Conservation (phyloP, 192 early-diverging fungal genomes). For the Fimicolochytrium jonesii region DNA sequence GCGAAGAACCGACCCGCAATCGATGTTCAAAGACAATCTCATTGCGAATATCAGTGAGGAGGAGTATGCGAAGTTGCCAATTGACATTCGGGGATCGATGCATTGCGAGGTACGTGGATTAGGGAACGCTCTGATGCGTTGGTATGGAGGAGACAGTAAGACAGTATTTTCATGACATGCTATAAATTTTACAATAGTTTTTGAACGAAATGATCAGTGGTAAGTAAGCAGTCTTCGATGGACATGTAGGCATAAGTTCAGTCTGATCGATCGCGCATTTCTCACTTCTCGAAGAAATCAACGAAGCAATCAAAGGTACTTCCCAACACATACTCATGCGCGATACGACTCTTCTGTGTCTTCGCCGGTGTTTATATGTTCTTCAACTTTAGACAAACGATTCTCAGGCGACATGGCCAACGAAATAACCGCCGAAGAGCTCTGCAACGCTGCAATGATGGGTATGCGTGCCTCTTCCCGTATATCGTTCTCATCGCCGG, state of each 20-base stretch:
- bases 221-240: background rate
- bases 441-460: background rate
- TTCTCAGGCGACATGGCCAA: slow-evolving; percentile 12
- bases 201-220: slow-evolving; percentile 16
- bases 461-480: no score
- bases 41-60: background rate
- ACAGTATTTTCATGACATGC: background rate
- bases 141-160: background rate
- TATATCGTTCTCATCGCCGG: no score
- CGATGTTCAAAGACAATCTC: slow-evolving; percentile 6
- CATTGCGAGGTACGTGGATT: background rate
- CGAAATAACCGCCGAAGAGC: slow-evolving; percentile 1
- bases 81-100: background rate
- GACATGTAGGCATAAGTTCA: background rate
- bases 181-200: background rate
- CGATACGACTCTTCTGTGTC: background rate
- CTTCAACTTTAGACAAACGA: slow-evolving; percentile 3
- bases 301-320: slow-evolving; percentile 12
- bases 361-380: background rate
- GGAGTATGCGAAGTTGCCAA: slow-evolving; percentile 8
- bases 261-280: background rate
- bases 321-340: background rate
- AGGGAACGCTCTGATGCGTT: no score
- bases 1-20: slow-evolving; percentile 4
- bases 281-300: background rate